These are phyloP conservation scores for Solanum bulbocastanum DNA, from an alignment of 257 asterid genomes.

Conservation along the genomic window DNA sequence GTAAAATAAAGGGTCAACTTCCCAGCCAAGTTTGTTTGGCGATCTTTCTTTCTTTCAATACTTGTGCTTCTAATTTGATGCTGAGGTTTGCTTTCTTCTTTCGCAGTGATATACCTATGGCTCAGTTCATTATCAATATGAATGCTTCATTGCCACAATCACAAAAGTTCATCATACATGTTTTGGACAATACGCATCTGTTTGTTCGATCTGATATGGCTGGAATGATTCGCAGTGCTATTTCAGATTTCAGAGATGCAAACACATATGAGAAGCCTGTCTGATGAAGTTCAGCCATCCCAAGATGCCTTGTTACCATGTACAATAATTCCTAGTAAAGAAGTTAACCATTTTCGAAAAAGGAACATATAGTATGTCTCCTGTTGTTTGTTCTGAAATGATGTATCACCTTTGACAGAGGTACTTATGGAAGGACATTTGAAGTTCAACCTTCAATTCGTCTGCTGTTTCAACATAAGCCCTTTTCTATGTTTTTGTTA, in stretches of 20 bases:
- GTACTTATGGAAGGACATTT: neutral
- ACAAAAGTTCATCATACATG: constrained; percentile 71
- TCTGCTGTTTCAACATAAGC: neutral
- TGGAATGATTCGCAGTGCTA: constrained; percentile 60
- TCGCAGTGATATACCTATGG: constrained; percentile 84
- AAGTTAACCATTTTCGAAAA: neutral
- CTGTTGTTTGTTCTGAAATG: neutral
- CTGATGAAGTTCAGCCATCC: neutral
- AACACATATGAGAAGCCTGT: constrained; percentile 71
- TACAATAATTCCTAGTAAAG: neutral
- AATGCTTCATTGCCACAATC: constrained; percentile 61
- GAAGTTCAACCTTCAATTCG: neutral
- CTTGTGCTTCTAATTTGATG: neutral
- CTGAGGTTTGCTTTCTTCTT: neutral
- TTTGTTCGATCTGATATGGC: constrained; percentile 78
- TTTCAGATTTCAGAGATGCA: constrained; percentile 65
- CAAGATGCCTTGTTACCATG: no score
- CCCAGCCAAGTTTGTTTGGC: neutral
- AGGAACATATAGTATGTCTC: neutral
- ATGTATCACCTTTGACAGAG: neutral
- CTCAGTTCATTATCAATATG: constrained; percentile 77
- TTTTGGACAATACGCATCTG: constrained; percentile 62
- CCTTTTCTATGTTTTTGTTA: neutral
- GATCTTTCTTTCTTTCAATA: neutral
- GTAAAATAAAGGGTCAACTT: neutral